Percentiles rank a stretch among this genome's conserved stretches.
Conservation (phyloP, 2,329 filamentous ascomycete species). For the Elsinoe perseae region DNA sequence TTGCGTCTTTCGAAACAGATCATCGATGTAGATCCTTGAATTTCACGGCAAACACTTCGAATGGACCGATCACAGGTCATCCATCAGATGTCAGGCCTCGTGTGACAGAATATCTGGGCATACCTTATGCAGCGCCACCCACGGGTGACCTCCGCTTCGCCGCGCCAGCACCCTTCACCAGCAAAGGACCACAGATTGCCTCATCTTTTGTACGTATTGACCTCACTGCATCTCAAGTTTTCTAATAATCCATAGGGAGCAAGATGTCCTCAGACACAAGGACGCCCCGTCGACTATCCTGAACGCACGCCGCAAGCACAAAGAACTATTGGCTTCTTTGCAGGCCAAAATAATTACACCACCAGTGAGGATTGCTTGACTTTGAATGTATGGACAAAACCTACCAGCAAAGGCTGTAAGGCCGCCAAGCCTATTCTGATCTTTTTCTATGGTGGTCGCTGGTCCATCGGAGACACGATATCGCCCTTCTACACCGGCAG, state of each 20-base stretch:
- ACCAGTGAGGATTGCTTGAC: conserved; percentile 38
- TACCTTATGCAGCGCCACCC: conserved; percentile 29
- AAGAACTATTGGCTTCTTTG: conserved; percentile 12
- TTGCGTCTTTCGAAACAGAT: neutral
- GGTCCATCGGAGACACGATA: conserved; percentile 12
- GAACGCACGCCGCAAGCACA: conserved; percentile 10
- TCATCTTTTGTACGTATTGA: conserved; percentile 11
- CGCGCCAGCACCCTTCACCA: conserved; percentile 28
- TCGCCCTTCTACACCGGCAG: conserved; percentile 33
- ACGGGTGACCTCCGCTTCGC: conserved; percentile 27
- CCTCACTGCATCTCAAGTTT: neutral
- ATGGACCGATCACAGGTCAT: conserved; percentile 30
- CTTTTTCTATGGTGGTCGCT: conserved; percentile 41
- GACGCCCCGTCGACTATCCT: conserved; percentile 2
- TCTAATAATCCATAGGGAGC: neutral
- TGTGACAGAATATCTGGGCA: conserved; percentile 29
- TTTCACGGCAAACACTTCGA: conserved; percentile 25
- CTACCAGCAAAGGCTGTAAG: conserved; percentile 25
- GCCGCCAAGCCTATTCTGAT: conserved; percentile 37
- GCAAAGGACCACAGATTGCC: conserved; percentile 20
- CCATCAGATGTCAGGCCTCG: conserved; percentile 19
- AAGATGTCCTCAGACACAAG: conserved; percentile 13
- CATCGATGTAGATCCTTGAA: neutral
- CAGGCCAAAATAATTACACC: conserved; percentile 17
- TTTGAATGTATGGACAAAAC: conserved; percentile 39